A percentile compares a stretch with the other conserved stretches of the same genome.
Conservation (phyloP, 345 rosid species). For the Salix udensis region DNA sequence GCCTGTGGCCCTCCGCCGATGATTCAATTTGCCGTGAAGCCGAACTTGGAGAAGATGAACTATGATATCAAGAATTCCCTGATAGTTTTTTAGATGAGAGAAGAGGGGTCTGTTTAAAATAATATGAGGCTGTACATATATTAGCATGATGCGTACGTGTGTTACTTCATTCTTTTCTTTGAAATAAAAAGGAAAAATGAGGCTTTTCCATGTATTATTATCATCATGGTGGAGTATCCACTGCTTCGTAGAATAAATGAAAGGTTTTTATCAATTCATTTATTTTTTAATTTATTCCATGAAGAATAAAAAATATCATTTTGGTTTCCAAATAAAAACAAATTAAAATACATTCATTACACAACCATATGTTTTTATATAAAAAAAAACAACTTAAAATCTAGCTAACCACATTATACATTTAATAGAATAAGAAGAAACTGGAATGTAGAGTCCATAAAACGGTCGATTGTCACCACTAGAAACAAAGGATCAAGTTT, state of each 20-base stretch:
- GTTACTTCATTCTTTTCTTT: too few relatives aligned
- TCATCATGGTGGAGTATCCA: too few relatives aligned
- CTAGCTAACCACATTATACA: background rate
- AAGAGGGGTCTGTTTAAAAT: background rate
- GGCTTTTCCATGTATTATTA: background rate
- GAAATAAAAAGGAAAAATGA: background rate
- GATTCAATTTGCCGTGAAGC: slow-evolving; percentile 91
- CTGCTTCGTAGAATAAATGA: too few relatives aligned
- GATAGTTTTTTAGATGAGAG: slow-evolving; percentile 48
- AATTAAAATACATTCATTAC: too few relatives aligned
- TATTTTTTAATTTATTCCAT: too few relatives aligned
- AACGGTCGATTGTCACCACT: too few relatives aligned
- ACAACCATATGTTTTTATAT: too few relatives aligned
- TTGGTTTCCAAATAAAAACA: too few relatives aligned
- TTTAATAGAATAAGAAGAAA: background rate
- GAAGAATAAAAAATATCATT: too few relatives aligned
- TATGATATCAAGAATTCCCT: slow-evolving; percentile 62
- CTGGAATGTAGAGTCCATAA: too few relatives aligned
- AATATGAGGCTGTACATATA: background rate
- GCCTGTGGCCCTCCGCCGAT: slow-evolving; percentile 96
- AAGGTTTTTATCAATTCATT: too few relatives aligned
- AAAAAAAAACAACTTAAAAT: background rate
- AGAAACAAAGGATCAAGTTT: too few relatives aligned
- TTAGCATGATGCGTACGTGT: background rate
- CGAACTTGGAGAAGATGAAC: slow-evolving; percentile 88